A percentile compares a stretch with the other conserved stretches of the same genome.
These are phyloP conservation scores for Penicillium daleae DNA, from an alignment of 495 filamentous ascomycete species.

Conservation along the genomic window DNA sequence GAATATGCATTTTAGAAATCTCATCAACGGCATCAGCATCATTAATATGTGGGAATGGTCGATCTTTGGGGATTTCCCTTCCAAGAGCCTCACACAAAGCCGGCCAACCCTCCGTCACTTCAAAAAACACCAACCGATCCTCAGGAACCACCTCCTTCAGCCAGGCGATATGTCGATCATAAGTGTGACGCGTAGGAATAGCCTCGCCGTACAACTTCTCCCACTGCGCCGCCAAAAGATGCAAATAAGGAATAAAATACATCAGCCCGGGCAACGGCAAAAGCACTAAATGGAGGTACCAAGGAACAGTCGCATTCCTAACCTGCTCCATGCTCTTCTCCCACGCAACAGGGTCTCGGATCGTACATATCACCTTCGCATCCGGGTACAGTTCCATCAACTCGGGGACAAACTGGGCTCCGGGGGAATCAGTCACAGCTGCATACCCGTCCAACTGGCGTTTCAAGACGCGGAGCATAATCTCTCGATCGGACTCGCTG, in stretches of 20 bases:
- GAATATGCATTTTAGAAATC: slow-evolving; percentile 20
- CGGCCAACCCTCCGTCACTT: slow-evolving; percentile 53
- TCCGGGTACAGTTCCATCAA: slow-evolving; percentile 34
- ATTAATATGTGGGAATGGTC: slow-evolving; percentile 46
- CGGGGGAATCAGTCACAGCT: slow-evolving; percentile 41
- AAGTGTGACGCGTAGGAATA: slow-evolving; percentile 12
- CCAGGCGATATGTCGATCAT: slow-evolving; percentile 34
- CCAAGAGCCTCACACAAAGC: slow-evolving; percentile 53
- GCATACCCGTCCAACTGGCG: slow-evolving; percentile 55
- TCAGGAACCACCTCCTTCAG: slow-evolving; percentile 46
- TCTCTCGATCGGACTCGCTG: slow-evolving; percentile 32
- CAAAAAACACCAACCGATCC: slow-evolving; percentile 49
- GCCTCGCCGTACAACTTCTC: slow-evolving; percentile 20
- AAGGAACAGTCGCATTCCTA: slow-evolving; percentile 9
- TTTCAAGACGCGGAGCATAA: slow-evolving; percentile 72
- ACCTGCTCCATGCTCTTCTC: slow-evolving; percentile 27
- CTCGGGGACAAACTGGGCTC: slow-evolving; percentile 31
- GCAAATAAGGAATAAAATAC: slow-evolving; percentile 25
- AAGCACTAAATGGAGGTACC: slow-evolving; percentile 26
- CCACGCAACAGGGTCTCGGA: slow-evolving; percentile 30
- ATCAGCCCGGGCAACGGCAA: slow-evolving; percentile 34
- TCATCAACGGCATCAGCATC: slow-evolving; percentile 24
- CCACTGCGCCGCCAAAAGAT: slow-evolving; percentile 27
- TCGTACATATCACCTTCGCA: slow-evolving; percentile 35
- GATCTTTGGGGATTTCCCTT: slow-evolving; percentile 42